Evolutionary conservation across 1,284 basidiomycete genomes (phyloP), one percentile per base, ranked within the genome.

Genomic region (Rhodotorula mucilaginosa): DNA sequence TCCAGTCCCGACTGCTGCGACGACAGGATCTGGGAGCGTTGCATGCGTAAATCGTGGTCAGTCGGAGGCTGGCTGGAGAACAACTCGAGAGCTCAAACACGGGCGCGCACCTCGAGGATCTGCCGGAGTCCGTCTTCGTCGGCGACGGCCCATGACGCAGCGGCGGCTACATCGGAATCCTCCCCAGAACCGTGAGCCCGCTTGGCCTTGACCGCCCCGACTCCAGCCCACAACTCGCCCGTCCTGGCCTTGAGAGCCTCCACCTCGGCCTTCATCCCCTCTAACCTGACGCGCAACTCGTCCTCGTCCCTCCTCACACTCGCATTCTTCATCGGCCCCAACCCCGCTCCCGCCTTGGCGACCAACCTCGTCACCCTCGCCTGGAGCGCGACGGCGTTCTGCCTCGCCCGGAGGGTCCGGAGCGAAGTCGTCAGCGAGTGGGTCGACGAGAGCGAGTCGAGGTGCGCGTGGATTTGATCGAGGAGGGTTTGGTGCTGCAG

Each of bases 121-220:
- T 71, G 57, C 51, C 63, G 59, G 51, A 76, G 61, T 34, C 74
- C 74, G 31, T 74, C 67, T 58, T 76, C 74, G 65, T 76, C 74
- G n/a, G 65, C 70, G 7, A 76, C 72, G 4, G 63, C 68, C 74
- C 74, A 76, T 29, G 54, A n/a, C 13, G 54, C 54, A 6, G 54
- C 54, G 10, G 21, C 23, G 5, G 51, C 10, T 52, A 8, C 51
- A 6, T 21, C 51, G 5, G 51, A n/a, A 47, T 70, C 74, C 13
- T 49, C 48, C 48, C 12, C 3, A 6, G 48, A 23, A 18, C 5
- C 57, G 13, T 70, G 69, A 26, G 16, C 29, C 60, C 61, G 64
- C 19, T 65, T 26, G 21, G 64, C 65, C 58, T 67, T 74, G 46
- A 76, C 7, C 48, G 46, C 54, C 12, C 74, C 74, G 2, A 76